Conservation (phyloP, 2,329 filamentous ascomycete genomes). For the Trichophyton verrucosum region DNA sequence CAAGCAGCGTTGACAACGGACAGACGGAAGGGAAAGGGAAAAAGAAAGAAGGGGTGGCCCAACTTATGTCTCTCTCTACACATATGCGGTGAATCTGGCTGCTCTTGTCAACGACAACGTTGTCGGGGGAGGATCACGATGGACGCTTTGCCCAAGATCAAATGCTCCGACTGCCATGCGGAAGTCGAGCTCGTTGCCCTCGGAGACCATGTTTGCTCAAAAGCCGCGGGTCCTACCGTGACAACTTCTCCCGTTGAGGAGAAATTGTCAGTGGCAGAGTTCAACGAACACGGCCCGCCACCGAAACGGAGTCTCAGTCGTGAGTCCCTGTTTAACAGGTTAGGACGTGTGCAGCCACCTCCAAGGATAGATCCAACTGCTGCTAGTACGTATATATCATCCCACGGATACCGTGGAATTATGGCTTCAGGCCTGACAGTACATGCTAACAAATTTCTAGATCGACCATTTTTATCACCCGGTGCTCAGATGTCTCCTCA, state of each 20-base stretch:
- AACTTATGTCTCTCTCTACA: not conserved
- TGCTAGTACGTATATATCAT: constrained; percentile 41
- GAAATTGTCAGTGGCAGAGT: not conserved
- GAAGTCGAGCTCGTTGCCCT: constrained; percentile 75
- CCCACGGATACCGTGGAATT: not conserved
- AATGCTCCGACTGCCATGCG: constrained; percentile 67
- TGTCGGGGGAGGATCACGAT: not conserved
- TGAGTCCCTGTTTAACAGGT: constrained; percentile 20
- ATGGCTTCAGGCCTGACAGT: not conserved
- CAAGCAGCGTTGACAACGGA: not conserved
- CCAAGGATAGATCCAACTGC: constrained; percentile 45
- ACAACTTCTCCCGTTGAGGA: not conserved
- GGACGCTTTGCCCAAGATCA: constrained; percentile 66
- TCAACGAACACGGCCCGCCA: constrained; percentile 4
- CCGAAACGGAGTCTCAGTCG: constrained; percentile 5
- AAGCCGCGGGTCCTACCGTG: not conserved
- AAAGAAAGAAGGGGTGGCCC: not conserved
- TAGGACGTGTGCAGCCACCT: constrained; percentile 37
- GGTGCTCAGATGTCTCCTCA: constrained; percentile 44
- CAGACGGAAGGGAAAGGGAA: not conserved
- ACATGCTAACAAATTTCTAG: constrained; percentile 15
- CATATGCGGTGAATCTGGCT: not conserved
- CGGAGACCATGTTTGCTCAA: constrained; percentile 67
- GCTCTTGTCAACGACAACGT: not conserved
- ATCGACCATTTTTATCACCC: constrained; percentile 36